A percentile compares a stretch with the other conserved stretches of the same genome.
Conservation (phyloP, 2,329 filamentous ascomycete genomes). For the Cladosporium sphaerospermum region DNA sequence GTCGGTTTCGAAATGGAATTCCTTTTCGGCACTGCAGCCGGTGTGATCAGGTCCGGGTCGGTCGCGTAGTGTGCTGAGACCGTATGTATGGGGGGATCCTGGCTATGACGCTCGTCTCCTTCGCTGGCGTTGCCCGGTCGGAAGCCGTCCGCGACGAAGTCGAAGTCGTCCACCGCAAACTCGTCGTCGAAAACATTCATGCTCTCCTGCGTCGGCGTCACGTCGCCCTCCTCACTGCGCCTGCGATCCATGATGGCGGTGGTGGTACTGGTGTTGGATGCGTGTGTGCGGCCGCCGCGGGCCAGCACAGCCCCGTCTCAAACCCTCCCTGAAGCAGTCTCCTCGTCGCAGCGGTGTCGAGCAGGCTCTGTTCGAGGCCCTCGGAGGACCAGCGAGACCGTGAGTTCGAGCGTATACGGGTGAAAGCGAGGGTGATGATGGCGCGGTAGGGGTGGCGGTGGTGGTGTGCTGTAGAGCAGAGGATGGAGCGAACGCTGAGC, state of each 20-base stretch:
- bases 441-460: slow-evolving; percentile 4
- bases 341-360: slow-evolving; percentile 4
- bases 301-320: slow-evolving; percentile 11
- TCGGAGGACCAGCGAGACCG: not conserved
- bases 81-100: slow-evolving; percentile 26
- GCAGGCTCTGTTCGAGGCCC: not conserved
- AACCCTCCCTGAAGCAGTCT: not conserved
- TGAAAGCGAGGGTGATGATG: not conserved
- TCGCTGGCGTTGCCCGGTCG: slow-evolving; percentile 31
- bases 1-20: slow-evolving; percentile 30
- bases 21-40: slow-evolving; percentile 13
- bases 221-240: slow-evolving; percentile 19
- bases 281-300: slow-evolving; percentile 10
- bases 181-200: slow-evolving; percentile 46
- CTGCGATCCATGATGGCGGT: slow-evolving; percentile 6
- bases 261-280: slow-evolving; percentile 1
- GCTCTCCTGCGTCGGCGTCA: slow-evolving; percentile 27
- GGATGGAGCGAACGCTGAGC: slow-evolving; percentile 7
- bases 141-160: slow-evolving; percentile 41
- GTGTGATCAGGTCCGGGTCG: slow-evolving; percentile 13
- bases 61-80: slow-evolving; percentile 26
- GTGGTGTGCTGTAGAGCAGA: slow-evolving; percentile 7
- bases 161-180: slow-evolving; percentile 39
- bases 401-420: not conserved
- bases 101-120: slow-evolving; percentile 18